Base-by-base conservation (phyloP, 257 asterid genomes). In the Forsythia viridissima region DNA sequence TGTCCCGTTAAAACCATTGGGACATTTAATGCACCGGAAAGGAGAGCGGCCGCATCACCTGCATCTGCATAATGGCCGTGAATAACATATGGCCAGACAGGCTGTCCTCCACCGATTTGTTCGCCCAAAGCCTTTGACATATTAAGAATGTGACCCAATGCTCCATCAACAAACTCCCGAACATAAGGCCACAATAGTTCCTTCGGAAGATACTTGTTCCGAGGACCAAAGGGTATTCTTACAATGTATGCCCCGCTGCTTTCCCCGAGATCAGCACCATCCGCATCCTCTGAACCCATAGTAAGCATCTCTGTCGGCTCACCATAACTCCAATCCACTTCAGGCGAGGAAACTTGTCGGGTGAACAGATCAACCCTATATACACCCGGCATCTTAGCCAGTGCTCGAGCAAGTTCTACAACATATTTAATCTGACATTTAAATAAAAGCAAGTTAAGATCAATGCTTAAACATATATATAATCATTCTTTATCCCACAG, bases 1-100 rank as follows among this genome's bases (percentile, higher is more conserved):
- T 93, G 97, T 8, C 97, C 97, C 0, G 97, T 93, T 70, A 93
- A 79, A 59, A 93, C 97, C 97, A 93, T 93, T 0, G 97, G 97
- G 70, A 93, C 97, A 77, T 93, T 93, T 43, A 93, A 82, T 39
- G 96, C 94, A 24, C 97, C 97, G 3, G 97, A 91, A 72, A 93
- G 92, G 34, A 90, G 96, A 77, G 97, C 97, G 18, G 97, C 97
- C 71, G 92, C 89, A 77, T 93, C 97, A 82, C 97, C 97, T 20
- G 95, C 97, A 86, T 93, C 97, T 1, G 97, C 97, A 79, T 93
- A 93, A 83, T 93, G 97, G 18, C 94, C 97, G 5, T 93, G 97
- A 71, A 93, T 88, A 34, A 93, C 97, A 65, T 90, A 90, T 0
- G 97, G 97, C 97, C 97, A 91, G 20, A 93, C 90, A 0, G 97